Base-by-base conservation (phyloP, 2,329 filamentous ascomycete species). In the Xylaria sp. region DNA sequence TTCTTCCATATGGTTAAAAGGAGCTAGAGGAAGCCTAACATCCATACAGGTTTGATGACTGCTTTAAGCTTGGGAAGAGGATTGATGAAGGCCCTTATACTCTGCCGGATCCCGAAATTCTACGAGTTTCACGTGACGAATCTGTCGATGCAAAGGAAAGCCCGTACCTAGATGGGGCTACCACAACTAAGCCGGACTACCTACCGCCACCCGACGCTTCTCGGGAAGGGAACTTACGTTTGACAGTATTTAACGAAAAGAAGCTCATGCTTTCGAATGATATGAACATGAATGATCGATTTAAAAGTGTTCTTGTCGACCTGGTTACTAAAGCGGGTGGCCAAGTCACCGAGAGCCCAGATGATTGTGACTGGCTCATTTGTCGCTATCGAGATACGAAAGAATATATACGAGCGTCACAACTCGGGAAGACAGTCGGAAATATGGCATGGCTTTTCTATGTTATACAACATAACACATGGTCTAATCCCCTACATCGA, bases 381-480 rank as follows among this genome's bases (percentile, higher is more conserved):
- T 97, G 95, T 78, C 92, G 93, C 62, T 97, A 91, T 78, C 92
- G 96, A 46, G 92, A 95, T 33, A 94, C 94, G 0, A 79, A 86
- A 9, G 87, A 96, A 62, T 99, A 97, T 77, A 79, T 92, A 31
- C 83, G 85, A 49, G 95, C 96, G 4, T 92, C 93, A 0, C 90
- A 92, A 74, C 84, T 86, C 13, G 89, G 89, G 64, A 97, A 95
- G 75, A 90, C 94, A 49, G 93, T 99, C 13, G 96, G 94, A 17
- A 99, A 97, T 77, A 83, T 99, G 26, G 90, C 94, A 0, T 99
- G 96, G 96, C 85, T 99, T 13, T 98, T 96, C 79, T 90, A 95
- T 79, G 84, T 99, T 63, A 97, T 98, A 77, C 93, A 93, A 2
- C 89, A 92, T 74, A 94, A 97, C 77, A 85, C 89, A 70, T 99